Evolutionary conservation across 2,329 filamentous ascomycete genomes (phyloP), one percentile per base, ranked within the genome.

Genomic region (Fusarium sp.): DNA sequence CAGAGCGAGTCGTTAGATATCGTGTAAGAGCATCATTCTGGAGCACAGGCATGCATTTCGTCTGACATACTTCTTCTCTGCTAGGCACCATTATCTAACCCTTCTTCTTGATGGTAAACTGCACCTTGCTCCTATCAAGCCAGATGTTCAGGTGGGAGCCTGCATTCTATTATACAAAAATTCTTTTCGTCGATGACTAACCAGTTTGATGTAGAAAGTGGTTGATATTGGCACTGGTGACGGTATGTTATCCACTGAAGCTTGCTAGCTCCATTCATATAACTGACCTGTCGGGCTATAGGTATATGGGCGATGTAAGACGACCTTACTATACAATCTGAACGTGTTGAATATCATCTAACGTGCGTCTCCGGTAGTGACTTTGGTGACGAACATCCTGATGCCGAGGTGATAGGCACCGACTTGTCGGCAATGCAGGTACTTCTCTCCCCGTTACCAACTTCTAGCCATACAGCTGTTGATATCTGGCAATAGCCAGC

Each of bases 221-320:
- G 52, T 69, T 8, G 66, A 69, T 36, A 50, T 69, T 31, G 66
- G 66, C 7, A 69, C 66, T 45, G 66, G 66, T 55, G 45, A 40
- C n/a, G 51, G 51, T 55, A 55, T 26, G 42, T 46, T 11, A 13
- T 13, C 10, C 15, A 36, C 15, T 15, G 24, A 20, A n/a, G 10
- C 33, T 17, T 9, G 14, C 24, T 24, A 26, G 6, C 46, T 20
- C 2, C 15, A 7, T 13, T 7, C 7, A 14, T 3, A 7, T 15
- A 22, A 24, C n/a, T 44, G 5, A 31, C 34, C 11, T 39, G 9
- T 22, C 13, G 2, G 8, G 22, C 13, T 7, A 6, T 14, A 68
- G 66, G 66, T n/a, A 69, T 66, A 11, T 69, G 66, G 63, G 66
- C 66, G 7, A 69, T 69, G 66, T 69, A 63, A 7, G 33, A 56